Conservation (phyloP, 257 asterid species). For the Solanum medicagineum region DNA sequence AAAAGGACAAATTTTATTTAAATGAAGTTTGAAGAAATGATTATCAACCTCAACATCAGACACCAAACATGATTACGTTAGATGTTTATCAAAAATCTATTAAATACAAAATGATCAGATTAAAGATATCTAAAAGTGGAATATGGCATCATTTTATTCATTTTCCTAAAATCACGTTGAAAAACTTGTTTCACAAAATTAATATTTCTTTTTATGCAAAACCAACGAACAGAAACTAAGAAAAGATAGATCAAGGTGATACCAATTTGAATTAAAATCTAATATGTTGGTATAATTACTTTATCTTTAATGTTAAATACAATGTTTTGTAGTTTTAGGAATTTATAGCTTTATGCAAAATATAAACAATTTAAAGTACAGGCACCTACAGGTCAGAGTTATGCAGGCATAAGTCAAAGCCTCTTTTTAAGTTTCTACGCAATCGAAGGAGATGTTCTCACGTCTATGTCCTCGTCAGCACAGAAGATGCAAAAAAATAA, state of each 20-base stretch:
- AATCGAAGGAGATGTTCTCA: too few relatives aligned
- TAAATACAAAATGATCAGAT: not conserved
- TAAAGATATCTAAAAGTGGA: slow-evolving; percentile 9
- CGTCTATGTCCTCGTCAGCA: not conserved
- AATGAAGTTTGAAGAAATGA: not conserved
- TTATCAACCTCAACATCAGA: not conserved
- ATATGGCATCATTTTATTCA: not conserved
- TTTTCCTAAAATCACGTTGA: not conserved
- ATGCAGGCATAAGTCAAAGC: not conserved
- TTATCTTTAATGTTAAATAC: not conserved
- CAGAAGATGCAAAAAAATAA: not conserved
- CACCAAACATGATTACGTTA: slow-evolving; percentile 3
- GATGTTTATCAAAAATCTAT: not conserved
- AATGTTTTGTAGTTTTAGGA: not conserved
- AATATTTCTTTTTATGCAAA: not conserved
- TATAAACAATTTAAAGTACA: not conserved
- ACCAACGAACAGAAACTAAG: not conserved
- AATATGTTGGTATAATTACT: not conserved
- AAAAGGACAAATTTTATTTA: not conserved
- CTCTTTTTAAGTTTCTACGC: too few relatives aligned
- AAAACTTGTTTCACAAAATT: not conserved
- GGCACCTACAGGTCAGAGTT: not conserved
- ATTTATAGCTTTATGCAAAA: not conserved
- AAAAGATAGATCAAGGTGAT: not conserved
- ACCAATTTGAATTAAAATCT: not conserved